Conservation (phyloP, 371 early-diverging fungal species). For the Phascolomyces articulosus region DNA sequence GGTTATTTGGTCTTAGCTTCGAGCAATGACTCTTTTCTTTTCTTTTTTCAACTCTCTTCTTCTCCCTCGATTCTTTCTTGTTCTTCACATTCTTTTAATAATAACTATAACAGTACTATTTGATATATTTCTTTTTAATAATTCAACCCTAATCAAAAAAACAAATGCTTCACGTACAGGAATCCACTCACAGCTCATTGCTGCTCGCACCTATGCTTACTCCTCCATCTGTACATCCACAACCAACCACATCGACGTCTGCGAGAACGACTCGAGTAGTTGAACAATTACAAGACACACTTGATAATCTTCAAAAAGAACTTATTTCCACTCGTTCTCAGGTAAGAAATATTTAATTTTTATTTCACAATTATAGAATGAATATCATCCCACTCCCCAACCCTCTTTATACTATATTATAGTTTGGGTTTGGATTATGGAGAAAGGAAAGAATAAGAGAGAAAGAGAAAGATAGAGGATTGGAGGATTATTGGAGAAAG, state of each 20-base stretch:
- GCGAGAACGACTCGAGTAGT: slow-evolving; percentile 41
- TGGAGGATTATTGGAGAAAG: too few relatives aligned
- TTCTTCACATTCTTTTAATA: too few relatives aligned
- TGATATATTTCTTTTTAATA: background rate
- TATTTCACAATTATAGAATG: too few relatives aligned
- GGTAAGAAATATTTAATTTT: too few relatives aligned
- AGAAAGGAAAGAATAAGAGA: too few relatives aligned
- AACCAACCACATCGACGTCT: slow-evolving; percentile 32
- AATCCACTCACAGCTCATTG: slow-evolving; percentile 20
- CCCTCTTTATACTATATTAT: too few relatives aligned
- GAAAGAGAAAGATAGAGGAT: too few relatives aligned
- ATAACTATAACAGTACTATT: too few relatives aligned
- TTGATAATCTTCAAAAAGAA: slow-evolving; percentile 34
- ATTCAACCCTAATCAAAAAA: background rate
- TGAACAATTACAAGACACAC: slow-evolving; percentile 37
- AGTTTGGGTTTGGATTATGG: too few relatives aligned
- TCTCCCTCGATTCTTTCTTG: too few relatives aligned
- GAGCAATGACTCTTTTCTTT: slow-evolving; percentile 5
- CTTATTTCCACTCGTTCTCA: slow-evolving; percentile 28
- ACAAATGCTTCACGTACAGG: slow-evolving; percentile 21
- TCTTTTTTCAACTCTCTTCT: slow-evolving; percentile 11
- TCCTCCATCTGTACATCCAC: slow-evolving; percentile 25
- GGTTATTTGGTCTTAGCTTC: slow-evolving; percentile 1
- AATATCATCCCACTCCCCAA: too few relatives aligned
- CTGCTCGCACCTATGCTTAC: slow-evolving; percentile 17